phyloP scores from a whole-genome alignment of 331 rosid species.

The Rosa hybrid region DNA sequence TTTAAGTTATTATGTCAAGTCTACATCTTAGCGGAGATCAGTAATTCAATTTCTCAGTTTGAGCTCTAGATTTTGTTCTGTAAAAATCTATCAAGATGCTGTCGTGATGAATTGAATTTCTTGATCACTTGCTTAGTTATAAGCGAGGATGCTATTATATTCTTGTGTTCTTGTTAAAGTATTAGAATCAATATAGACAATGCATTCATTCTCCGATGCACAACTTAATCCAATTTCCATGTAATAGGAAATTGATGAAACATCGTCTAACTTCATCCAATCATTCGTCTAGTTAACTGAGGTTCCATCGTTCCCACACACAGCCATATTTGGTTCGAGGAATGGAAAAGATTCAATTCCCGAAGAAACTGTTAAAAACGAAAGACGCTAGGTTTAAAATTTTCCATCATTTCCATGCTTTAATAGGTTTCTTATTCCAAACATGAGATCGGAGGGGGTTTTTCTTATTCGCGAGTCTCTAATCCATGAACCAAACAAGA shows the following conservation, averaged over 20 bases:
- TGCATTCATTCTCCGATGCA: not conserved
- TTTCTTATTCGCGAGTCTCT: not conserved
- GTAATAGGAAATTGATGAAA: not conserved
- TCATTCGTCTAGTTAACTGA: not conserved
- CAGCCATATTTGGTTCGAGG: not conserved
- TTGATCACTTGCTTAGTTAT: constrained; percentile 15
- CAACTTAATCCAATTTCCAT: not conserved
- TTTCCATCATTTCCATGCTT: no score
- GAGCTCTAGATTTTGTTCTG: not conserved
- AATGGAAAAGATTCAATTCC: not conserved
- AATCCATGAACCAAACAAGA: not conserved
- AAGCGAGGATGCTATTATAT: not conserved
- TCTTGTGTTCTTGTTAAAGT: not conserved
- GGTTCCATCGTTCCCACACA: not conserved
- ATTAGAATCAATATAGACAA: not conserved
- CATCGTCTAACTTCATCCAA: not conserved
- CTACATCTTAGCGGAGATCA: not conserved
- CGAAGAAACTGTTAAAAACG: not conserved
- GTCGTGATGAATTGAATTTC: constrained; percentile 14
- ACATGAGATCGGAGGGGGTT: not conserved
- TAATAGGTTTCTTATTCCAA: no score
- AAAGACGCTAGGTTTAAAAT: not conserved
- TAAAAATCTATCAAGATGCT: constrained; percentile 7
- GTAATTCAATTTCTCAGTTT: constrained; percentile 15
- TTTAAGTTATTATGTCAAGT: constrained; percentile 21